Evolutionary conservation across 2,329 filamentous ascomycete species (phyloP), one percentile per base, ranked within the genome.

Genomic region (Fusarium albosuccineum): DNA sequence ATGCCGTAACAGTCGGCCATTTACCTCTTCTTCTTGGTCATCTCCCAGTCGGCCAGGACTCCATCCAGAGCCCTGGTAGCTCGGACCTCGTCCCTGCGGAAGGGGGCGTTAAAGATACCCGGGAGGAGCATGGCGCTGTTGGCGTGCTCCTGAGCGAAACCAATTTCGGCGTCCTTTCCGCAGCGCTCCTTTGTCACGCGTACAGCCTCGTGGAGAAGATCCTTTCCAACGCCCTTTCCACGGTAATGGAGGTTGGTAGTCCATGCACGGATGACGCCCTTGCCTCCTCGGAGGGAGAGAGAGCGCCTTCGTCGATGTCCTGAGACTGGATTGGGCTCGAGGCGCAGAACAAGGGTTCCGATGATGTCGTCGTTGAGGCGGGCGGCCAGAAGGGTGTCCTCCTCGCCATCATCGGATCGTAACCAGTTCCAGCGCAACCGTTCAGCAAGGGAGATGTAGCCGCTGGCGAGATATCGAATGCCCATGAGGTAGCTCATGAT

Each of bases 201-300:
- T 3, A 94, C 89, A 2, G 91, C 92, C 70, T 92, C 91, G 69
- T 91, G 86, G 48, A 97, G 82, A 72, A 97, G 79, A 33, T 89
- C 90, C 40, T 82, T 84, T 3, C 93, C 94, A 26, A 97, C 82
- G 0, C 93, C 93, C 65, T 88, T 87, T 33, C 87, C 83, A 27
- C 94, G 86, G 76, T 93, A 93, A 69, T 84, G 83, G 51, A 89
- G 79, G 74, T 85, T 85, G 2, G 93, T 92, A 2, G 93, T 95
- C 93, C 94, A 97, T 2, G 92, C 93, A 29, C 92, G 87, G 59
- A 97, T 90, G 48, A 93, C 82, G 9, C 90, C 92, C 64, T 86
- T 86, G 53, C 90, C 91, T 36, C 89, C 87, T 67, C 82, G 76
- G 70, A 83, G 82, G 74, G 74, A 81, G 70, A 67, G 64, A 49